Base-by-base conservation (phyloP, 345 rosid species). In the Tarenaya hassleriana region DNA sequence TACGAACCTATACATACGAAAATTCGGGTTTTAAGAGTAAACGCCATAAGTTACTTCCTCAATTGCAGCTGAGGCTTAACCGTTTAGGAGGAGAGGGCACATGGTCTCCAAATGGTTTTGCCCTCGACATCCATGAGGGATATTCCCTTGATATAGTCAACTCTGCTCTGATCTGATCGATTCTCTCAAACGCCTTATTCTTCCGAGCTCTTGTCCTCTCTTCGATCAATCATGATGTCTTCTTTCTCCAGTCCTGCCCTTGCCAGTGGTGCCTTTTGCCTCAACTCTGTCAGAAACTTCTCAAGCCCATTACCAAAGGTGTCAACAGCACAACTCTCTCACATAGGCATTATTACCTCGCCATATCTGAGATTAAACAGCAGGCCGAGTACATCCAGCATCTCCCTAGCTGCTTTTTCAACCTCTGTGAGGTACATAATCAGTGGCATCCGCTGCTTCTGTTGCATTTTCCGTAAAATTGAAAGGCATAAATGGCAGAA, bases 71-170 rank as follows among this genome's bases (percentile, higher is more conserved):
- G n/a, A n/a, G n/a, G n/a, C n/a, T n/a, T n/a, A n/a, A n/a, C n/a
- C n/a, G n/a, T n/a, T n/a, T n/a, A n/a, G n/a, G n/a, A n/a, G n/a
- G n/a, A n/a, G n/a, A n/a, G 80, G 13, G 73, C 38, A 21, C 88
- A 83, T 0, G 95, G 91, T 54, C 88, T 74, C 89, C 92, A 86
- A 12, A 68, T 52, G 1, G 83, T 84, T 45, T 71, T 77, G 14
- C 58, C 43, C 7, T 89, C 94, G 5, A 63, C 37, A 72, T 87
- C 94, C 94, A 79, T 77, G 3, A 87, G 71, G 0, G 82, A 81
- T 60, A 84, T 77, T 34, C 94, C 90, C 47, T 76, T 75, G 4
- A n/a, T n/a, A 24, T 38, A n/a, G 75, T 50, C 63, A 87, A 62
- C 7, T 58, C 66, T 7, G 73, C 61, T 71, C 96, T 77, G 29